phyloP scores from a whole-genome alignment of 257 asterid species.

The Dorcoceras hygrometricum region DNA sequence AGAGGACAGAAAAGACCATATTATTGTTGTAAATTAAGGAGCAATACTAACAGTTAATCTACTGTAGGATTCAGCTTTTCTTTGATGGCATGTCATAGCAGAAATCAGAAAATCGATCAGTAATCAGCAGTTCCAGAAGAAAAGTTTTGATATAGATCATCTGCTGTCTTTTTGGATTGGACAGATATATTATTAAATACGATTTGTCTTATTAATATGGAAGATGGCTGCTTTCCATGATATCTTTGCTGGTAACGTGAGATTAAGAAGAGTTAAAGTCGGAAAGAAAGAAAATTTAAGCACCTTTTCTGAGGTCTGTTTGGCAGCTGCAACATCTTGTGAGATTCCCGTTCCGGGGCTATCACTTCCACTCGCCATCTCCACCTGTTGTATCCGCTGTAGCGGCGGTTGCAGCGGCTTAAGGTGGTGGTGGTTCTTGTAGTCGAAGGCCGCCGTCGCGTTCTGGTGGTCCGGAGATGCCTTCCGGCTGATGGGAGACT shows the following conservation, averaged over 20 bases:
- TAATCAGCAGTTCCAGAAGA: conserved; percentile 13
- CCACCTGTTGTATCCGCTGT: conserved; percentile 34
- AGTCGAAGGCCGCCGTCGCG: conserved; percentile 23
- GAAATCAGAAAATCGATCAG: conserved; percentile 47
- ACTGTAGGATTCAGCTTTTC: conserved; percentile 27
- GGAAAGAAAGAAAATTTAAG: not conserved
- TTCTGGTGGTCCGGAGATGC: conserved; percentile 32
- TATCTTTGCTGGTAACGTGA: conserved; percentile 27
- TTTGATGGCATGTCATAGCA: conserved; percentile 46
- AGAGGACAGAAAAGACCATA: not conserved
- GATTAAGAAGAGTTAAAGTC: not conserved
- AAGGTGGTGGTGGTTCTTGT: conserved; percentile 33
- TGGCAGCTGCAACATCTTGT: conserved; percentile 38
- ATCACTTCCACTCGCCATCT: conserved; percentile 42
- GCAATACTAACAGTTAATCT: not conserved
- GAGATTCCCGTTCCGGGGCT: conserved; percentile 36
- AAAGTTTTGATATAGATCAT: conserved; percentile 33
- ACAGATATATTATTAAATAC: not conserved
- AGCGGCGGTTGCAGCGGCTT: conserved; percentile 39
- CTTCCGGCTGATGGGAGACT: conserved; percentile 62
- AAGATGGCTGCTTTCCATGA: conserved; percentile 37
- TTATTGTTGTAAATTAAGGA: not conserved
- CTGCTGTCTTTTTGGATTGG: conserved; percentile 29
- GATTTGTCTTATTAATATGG: conserved; percentile 1
- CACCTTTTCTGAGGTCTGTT: conserved; percentile 61